These are phyloP conservation scores for Fusarium sp. DNA, from an alignment of 2,329 filamentous ascomycete genomes.

Conservation along the genomic window DNA sequence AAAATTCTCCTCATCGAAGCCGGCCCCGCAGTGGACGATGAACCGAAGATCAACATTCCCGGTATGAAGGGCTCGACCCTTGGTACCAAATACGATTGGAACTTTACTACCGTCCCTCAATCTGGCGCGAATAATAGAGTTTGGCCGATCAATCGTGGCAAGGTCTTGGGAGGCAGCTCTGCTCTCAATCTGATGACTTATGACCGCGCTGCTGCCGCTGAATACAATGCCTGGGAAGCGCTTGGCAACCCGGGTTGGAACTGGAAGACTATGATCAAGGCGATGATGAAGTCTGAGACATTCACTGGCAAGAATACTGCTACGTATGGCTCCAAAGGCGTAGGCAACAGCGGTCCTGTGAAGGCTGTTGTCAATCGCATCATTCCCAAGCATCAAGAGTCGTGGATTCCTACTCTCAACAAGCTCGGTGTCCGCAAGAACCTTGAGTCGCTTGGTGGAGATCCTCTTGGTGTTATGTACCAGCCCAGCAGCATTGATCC, in stretches of 20 bases:
- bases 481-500: slow-evolving; percentile 62
- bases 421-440: slow-evolving; percentile 53
- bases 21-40: slow-evolving; percentile 9
- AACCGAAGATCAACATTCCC: slow-evolving; percentile 23
- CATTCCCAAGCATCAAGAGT: slow-evolving; percentile 56
- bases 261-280: slow-evolving; percentile 47
- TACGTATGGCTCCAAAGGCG: slow-evolving; percentile 38
- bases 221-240: slow-evolving; percentile 54
- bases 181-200: slow-evolving; percentile 51
- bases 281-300: slow-evolving; percentile 34
- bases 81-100: slow-evolving; percentile 48
- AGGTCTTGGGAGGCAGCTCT: slow-evolving; percentile 48
- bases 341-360: slow-evolving; percentile 32
- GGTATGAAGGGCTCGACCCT: slow-evolving; percentile 29
- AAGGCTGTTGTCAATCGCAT: slow-evolving; percentile 55
- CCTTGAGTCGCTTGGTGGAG: slow-evolving; percentile 60
- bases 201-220: slow-evolving; percentile 44
- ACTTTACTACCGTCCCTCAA: slow-evolving; percentile 48
- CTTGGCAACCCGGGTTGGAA: slow-evolving; percentile 55
- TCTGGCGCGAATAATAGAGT: slow-evolving; percentile 38
- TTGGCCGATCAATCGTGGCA: slow-evolving; percentile 41
- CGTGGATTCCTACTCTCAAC: slow-evolving; percentile 59
- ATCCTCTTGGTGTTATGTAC: slow-evolving; percentile 60
- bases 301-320: slow-evolving; percentile 41
- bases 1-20: slow-evolving; percentile 21